Base-by-base conservation (phyloP, 192 early-diverging fungal genomes). In the Podila clonocystis region DNA sequence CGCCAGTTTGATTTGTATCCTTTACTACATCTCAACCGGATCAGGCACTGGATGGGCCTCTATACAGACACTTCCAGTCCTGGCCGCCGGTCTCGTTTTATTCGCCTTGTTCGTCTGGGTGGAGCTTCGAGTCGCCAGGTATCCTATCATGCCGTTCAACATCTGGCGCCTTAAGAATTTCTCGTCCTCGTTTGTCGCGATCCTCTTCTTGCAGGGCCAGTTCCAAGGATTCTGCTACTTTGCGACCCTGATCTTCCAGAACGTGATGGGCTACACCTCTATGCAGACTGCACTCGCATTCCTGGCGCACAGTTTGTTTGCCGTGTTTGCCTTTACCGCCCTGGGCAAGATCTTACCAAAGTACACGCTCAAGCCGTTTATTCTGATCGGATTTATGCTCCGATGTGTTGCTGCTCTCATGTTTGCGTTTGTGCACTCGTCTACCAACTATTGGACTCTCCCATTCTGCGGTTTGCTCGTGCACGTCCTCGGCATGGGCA, bases 91-190 rank as follows among this genome's bases (percentile, higher is more conserved):
- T 19, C 24, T 87, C 9, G 62, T 87, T 15, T 50, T 85, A 30
- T n/a, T 85, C 19, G 77, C 29, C 7, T 20, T 38, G 24, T 87
- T 87, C 64, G 22, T 84, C 22, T 78, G 79, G 71, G 57, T 85
- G n/a, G 78, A 73, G 38, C 15, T 73, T 4, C 67, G 69, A 3
- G 67, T 66, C 57, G 73, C 74, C 19, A 31, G 12, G 13, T 52
- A 75, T 24, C 86, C 86, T 0, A 76, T 87, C 24, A 82, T 87
- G 78, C 86, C 82, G 0, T 75, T 78, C 20, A 64, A 65, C 4
- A 84, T 83, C 75, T 87, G 86, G 86, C 69, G 63, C 30, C 79
- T 82, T 28, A 60, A 63, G n/a, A 85, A 84, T 50, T 87, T 87
- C 67, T 75, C 86, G 7, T 73, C 82, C 0, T 75, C 86, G 9